These are phyloP conservation scores for Penicillium sp. DNA, from an alignment of 2,329 filamentous ascomycete species.

Conservation along the genomic window DNA sequence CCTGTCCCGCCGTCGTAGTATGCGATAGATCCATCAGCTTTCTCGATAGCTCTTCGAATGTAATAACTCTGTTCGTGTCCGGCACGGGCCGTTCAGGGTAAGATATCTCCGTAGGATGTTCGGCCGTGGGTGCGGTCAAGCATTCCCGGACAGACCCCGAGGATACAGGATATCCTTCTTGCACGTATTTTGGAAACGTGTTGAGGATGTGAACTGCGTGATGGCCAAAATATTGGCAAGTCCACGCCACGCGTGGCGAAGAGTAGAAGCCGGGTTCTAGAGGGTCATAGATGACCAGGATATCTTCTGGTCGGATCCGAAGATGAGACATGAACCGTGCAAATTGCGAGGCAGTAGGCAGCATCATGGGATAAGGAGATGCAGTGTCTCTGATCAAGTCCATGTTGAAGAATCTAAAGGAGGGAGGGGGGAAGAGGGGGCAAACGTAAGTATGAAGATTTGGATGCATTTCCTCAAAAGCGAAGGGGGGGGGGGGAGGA, in stretches of 20 bases:
- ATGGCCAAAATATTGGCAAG: slow-evolving; percentile 24
- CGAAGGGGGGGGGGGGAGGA: too few species aligned
- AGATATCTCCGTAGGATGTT: not conserved
- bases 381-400: slow-evolving; percentile 17
- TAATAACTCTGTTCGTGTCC: not conserved
- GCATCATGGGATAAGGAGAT: slow-evolving; percentile 26
- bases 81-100: not conserved
- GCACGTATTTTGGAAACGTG: slow-evolving; percentile 23
- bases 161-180: slow-evolving; percentile 14
- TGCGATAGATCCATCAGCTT: not conserved
- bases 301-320: not conserved
- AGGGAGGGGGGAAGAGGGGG: not conserved
- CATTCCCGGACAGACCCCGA: too few species aligned
- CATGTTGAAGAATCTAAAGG: slow-evolving; percentile 26
- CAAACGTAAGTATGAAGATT: not conserved
- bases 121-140: not conserved
- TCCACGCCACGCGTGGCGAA: slow-evolving; percentile 27
- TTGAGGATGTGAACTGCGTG: slow-evolving; percentile 25
- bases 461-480: not conserved
- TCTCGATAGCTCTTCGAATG: not conserved
- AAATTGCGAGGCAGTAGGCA: slow-evolving; percentile 21
- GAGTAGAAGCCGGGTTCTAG: slow-evolving; percentile 25
- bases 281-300: slow-evolving; percentile 26
- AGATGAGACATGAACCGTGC: slow-evolving; percentile 10
- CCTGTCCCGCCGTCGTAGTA: not conserved